Evolutionary conservation across 768 basidiomycete species (phyloP), one percentile per base, ranked within the genome.

Genomic region (Lentinula sp.): DNA sequence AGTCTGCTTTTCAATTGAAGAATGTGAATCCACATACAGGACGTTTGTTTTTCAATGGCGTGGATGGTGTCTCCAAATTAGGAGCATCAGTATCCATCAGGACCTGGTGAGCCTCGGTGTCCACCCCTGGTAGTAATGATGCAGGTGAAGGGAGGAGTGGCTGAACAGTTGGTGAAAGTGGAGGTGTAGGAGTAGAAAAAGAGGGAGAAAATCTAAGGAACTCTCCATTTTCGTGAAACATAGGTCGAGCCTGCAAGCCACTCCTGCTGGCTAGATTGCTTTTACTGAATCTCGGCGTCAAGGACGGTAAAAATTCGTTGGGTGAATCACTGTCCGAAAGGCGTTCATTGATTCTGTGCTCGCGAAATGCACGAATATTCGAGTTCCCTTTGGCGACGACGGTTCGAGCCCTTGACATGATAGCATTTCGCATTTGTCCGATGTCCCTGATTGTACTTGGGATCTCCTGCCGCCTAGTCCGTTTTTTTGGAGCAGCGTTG

Each of bases 401-500:
- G 16, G 32, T 49, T 43, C 61, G 34, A 11, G 62, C 62, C 42
- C 46, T 61, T 15, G 15, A 69, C 37, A 78, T 68, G 43, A 80
- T 81, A 28, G 64, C 62, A 35, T 71, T 70, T 8, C 86, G 81
- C 5, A 80, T 84, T 46, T 80, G 75, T 4, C 71, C 66, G n/a
- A 81, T 68, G 40, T 68, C 76, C 65, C 75, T 74, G 57, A 89
- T 75, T 7, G 79, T 81, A 46, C 78, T 73, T 51, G 70, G 62
- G 16, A 72, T 66, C 49, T 75, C 70, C 21, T 65, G 66, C 40
- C 74, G 79, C 64, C 71, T 79, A 5, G 65, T 66, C 64, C 75
- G 80, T 67, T 79, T 84, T 67, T 75, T 81, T 1, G 80, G 73
- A n/a, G 70, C 71, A 3, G 70, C 75, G n/a, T 76, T 74, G 34